Evolutionary conservation across 805 yeast species (phyloP), one percentile per base, ranked within the genome.

Genomic region (Lachancea cidri): DNA sequence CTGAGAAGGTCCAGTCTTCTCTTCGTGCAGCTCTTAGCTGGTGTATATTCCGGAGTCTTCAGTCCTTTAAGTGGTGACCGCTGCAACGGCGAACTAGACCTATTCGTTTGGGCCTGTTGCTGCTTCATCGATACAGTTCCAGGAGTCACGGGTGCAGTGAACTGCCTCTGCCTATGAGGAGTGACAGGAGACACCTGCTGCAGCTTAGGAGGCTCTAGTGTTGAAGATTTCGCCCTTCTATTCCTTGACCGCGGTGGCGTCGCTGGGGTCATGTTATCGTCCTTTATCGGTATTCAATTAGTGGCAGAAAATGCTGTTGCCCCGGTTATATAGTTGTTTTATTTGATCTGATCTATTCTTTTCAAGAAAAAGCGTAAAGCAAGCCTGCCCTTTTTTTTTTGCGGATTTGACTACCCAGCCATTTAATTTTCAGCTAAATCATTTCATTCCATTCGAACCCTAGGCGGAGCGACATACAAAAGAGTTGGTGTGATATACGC

Each of bases 21-120:
- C 15, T 39, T 45, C 20, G 48, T 41, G 8, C 39, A 11, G 32
- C 47, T 48, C 36, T 49, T 47, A 19, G 45, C 38, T 2, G 65
- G 64, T 2, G 64, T 55, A 36, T 52, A 54, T 39, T 57, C 62
- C n/a, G 65, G 65, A 8, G 65, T 58, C 34, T 55, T 50, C 33
- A 59, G 46, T 2, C 60, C 60, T 33, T 44, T 49, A n/a, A 46
- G 48, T 7, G 58, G 56, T 14, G 44, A 36, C 14, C 39, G 34
- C 16, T 22, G 34, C 24, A 29, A 18, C 15, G 44, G 47, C 27
- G 44, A 32, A 18, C 29, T 32, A 29, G 39, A 29, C 17, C 29
- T 41, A 32, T 39, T 33, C 19, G 29, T 25, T 17, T 29, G 40
- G 5, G 15, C 9, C 33, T n/a, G 13, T 11, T 29, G 18, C 8